Conservation (phyloP, 306 rosid genomes). For the Lablab purpureus region DNA sequence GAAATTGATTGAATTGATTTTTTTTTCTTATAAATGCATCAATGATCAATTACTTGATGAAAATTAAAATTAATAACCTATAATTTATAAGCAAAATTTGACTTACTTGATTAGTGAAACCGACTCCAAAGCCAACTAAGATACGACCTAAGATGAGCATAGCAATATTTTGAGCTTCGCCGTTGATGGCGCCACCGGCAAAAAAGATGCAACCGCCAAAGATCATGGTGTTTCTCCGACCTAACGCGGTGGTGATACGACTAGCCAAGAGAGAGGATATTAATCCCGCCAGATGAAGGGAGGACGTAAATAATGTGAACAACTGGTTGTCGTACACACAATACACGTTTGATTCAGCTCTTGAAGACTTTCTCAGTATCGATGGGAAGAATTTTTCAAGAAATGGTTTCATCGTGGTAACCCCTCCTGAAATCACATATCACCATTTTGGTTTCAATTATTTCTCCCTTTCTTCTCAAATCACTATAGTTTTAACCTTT, state of each 20-base stretch:
- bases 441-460: too few relatives aligned
- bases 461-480: too few relatives aligned
- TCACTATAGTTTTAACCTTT: too few relatives aligned
- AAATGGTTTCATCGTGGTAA: constrained; percentile 72
- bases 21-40: neutral
- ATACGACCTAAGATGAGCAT: constrained; percentile 85
- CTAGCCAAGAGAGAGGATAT: constrained; percentile 60
- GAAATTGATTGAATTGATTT: neutral
- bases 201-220: constrained; percentile 69
- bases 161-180: constrained; percentile 59
- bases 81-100: neutral
- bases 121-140: constrained; percentile 71
- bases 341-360: constrained; percentile 55
- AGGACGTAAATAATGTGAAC: constrained; percentile 75
- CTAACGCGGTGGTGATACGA: constrained; percentile 52
- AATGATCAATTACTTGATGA: neutral
- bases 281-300: constrained; percentile 68
- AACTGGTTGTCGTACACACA: constrained; percentile 68
- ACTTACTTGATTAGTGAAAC: constrained; percentile 75
- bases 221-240: constrained; percentile 63
- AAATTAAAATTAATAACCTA: neutral
- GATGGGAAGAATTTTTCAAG: constrained; percentile 67
- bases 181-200: constrained; percentile 65
- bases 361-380: constrained; percentile 49
- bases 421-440: constrained; percentile 59